Evolutionary conservation across 768 basidiomycete species (phyloP), one percentile per base, ranked within the genome.

Genomic region (Boletus sp.): DNA sequence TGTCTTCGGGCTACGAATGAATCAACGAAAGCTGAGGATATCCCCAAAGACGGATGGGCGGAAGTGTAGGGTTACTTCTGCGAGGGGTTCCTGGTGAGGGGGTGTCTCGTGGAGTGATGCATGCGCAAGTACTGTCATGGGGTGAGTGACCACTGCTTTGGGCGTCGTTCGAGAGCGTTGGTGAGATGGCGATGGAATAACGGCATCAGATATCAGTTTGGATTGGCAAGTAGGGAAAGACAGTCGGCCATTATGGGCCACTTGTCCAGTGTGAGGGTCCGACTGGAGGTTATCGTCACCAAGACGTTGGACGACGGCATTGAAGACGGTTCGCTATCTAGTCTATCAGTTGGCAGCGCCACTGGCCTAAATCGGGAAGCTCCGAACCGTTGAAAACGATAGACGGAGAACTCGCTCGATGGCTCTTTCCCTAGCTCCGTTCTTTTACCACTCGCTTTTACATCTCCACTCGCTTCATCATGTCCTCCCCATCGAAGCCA

Each of bases 401-500:
- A 7, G 44, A 21, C 8, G 29, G 46, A 23, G 45, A 33, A 33
- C 45, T 37, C 4, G 25, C 3, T 7, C 4, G 5, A 2, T 17
- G 25, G 17, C 11, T 27, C 25, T 21, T 34, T 17, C 30, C 25
- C 27, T 25, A 25, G 25, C 25, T 25, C 25, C 41, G 14, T 11
- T 21, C 34, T 40, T 19, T 30, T n/a, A 43, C n/a, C 11, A 25
- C 25, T 23, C 32, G 13, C 43, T 23, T 34, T 34, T n/a, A 29
- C 53, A n/a, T 34, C 14, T 7, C 5, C n/a, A 38, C 29, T 39
- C 41, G 53, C 32, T 38, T 25, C 25, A 25, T 4, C 35, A 83
- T 84, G 82, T 67, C 80, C 51, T 75, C 78, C 37, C 79, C 83
- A n/a, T 83, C 83, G 5, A 72, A 75, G 64, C 83, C 83, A 41